Evolutionary conservation across 2,329 filamentous ascomycete species (phyloP).

Genomic region (Diplodia scrobiculata): DNA sequence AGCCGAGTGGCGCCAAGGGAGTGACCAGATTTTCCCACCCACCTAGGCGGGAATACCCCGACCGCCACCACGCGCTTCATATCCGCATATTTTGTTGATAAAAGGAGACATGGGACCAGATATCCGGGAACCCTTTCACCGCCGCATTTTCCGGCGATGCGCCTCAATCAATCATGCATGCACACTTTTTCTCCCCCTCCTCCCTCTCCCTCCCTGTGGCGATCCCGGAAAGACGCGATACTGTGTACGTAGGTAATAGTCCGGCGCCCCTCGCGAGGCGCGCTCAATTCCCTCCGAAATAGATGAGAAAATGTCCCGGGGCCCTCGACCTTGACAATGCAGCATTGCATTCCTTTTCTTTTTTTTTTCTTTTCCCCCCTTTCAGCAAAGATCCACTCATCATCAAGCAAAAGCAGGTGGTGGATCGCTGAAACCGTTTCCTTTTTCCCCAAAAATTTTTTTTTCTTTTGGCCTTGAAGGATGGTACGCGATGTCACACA

Average conservation of each 20-base stretch:
- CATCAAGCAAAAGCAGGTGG: too few relatives aligned
- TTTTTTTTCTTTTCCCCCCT: too few relatives aligned
- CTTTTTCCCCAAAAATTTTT: too few relatives aligned
- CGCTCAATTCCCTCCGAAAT: too few relatives aligned
- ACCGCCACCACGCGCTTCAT: not conserved
- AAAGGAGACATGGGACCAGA: not conserved
- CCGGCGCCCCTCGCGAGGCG: not conserved
- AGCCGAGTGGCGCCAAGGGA: not conserved
- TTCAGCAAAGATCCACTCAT: too few relatives aligned
- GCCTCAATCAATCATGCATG: not conserved
- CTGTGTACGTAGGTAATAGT: too few relatives aligned
- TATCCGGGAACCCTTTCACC: not conserved
- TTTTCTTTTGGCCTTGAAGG: too few relatives aligned
- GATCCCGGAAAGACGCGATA: not conserved
- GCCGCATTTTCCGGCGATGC: not conserved
- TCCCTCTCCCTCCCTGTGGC: not conserved
- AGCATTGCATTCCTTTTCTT: too few relatives aligned
- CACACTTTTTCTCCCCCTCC: not conserved
- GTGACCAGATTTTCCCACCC: not conserved
- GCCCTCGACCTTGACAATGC: too few relatives aligned
- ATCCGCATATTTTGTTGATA: constrained; percentile 3
- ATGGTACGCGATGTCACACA: too few relatives aligned
- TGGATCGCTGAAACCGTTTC: too few relatives aligned
- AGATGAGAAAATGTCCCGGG: too few relatives aligned
- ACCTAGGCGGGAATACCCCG: not conserved